Evolutionary conservation across 306 rosid genomes (phyloP).

Genomic region (Sicyos edulis): DNA sequence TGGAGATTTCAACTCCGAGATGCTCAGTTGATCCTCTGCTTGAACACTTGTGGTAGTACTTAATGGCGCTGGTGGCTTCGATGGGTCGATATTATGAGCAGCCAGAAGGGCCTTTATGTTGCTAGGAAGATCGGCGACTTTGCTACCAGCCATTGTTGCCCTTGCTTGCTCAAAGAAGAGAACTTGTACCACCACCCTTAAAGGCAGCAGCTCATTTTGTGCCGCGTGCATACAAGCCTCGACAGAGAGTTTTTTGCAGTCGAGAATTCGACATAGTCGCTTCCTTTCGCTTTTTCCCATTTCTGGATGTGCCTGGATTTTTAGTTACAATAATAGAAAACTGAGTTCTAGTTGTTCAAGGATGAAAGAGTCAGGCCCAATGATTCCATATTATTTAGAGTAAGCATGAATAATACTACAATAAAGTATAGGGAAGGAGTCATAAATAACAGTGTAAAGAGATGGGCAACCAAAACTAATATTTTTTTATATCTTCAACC

Average conservation of each 20-base stretch:
- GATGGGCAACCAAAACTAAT: neutral
- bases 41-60: constrained; percentile 54
- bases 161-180: constrained; percentile 96
- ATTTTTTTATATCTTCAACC: constrained; percentile 13
- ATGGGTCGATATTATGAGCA: constrained; percentile 68
- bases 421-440: neutral
- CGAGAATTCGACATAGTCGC: constrained; percentile 71
- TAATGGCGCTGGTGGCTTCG: constrained; percentile 56
- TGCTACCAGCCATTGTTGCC: constrained; percentile 65
- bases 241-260: constrained; percentile 93
- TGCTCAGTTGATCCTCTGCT: constrained; percentile 86
- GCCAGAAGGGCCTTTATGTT: constrained; percentile 78
- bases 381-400: constrained; percentile 2
- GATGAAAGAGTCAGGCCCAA: neutral
- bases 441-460: neutral
- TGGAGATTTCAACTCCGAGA: constrained; percentile 77
- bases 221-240: constrained; percentile 99
- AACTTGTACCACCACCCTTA: constrained; percentile 94
- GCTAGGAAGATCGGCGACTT: constrained; percentile 67
- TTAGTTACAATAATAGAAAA: constrained; percentile 5
- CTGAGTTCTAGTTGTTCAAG: constrained; percentile 3
- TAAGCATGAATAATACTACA: neutral
- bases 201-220: constrained; percentile 90
- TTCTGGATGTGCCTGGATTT: constrained; percentile 80
- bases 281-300: constrained; percentile 91